phyloP scores from a whole-genome alignment of 2,329 filamentous ascomycete genomes.

The Colletotrichum sp. region DNA sequence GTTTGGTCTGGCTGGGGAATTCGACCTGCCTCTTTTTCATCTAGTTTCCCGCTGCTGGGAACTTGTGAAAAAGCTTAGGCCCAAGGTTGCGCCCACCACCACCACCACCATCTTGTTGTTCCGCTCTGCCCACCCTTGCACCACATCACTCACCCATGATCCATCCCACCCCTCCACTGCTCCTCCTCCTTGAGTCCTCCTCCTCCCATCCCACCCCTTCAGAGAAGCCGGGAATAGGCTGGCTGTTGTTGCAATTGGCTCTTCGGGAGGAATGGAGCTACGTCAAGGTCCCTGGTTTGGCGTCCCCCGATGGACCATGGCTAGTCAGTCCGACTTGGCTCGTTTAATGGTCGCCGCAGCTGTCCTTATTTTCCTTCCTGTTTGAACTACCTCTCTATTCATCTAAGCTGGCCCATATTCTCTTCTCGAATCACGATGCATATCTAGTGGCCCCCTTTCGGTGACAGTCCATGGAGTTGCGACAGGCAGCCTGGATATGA shows the following conservation, averaged over 20 bases:
- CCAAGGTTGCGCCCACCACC: not conserved
- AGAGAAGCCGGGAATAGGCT: not conserved
- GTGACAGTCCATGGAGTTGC: not conserved
- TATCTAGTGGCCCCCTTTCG: not conserved
- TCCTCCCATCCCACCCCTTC: not conserved
- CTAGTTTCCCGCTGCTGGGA: not conserved
- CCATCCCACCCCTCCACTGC: not conserved
- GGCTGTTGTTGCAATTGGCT: not conserved
- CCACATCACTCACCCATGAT: not conserved
- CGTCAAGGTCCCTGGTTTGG: not conserved
- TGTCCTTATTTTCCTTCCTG: not conserved
- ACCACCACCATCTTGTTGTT: not conserved
- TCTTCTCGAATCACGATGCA: conserved; percentile 1
- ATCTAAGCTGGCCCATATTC: not conserved
- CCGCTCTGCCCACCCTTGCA: not conserved
- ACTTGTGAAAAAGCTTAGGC: conserved; percentile 1
- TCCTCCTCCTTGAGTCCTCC: not conserved
- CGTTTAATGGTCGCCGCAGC: not conserved
- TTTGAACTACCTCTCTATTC: not conserved
- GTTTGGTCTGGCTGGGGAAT: not conserved
- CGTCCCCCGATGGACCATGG: not conserved
- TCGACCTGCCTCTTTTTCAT: conserved; percentile 17
- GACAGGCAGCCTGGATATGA: conserved; percentile 1
- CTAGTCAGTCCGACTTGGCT: not conserved
- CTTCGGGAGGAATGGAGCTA: not conserved